Base-by-base conservation (phyloP, 2,329 filamentous ascomycete genomes). In the Aspergillus tamarii region DNA sequence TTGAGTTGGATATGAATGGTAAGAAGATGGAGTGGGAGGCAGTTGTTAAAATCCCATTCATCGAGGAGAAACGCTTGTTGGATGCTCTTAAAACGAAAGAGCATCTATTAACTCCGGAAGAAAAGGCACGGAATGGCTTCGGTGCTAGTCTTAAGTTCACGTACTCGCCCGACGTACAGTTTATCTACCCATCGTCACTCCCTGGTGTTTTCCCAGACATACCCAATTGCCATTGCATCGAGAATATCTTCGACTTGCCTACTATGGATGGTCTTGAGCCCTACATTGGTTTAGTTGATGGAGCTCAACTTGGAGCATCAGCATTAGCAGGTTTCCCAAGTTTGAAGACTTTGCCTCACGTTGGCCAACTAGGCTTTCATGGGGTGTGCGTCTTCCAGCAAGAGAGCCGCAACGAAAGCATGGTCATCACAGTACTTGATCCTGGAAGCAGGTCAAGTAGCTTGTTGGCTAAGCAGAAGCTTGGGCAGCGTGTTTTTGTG, bases 11-110 rank as follows among this genome's bases (percentile, higher is more conserved):
- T 76, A 98, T 99, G 95, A 98, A 99, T 72, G 96, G 95, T 64
- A 99, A 99, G 83, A 99, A 97, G 82, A 96, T 97, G 91, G 96
- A 99, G 67, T 99, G 95, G 95, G 95, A 99, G 76, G 95, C 95
- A 32, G 94, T 99, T 43, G 93, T 99, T 68, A 99, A 98, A 79
- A 99, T 99, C 73, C 95, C 95, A 0, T 99, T 99, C 79, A 99
- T 99, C 67, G 93, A 99, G 63, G 94, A 99, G 77, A 88, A 90
- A 72, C 88, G 95, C 30, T 83, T 99, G 2, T 84, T 99, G 61
- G 81, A 84, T 43, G 95, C 94, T 9, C 97, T 99, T 91, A 89
- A 85, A 19, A 89, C 93, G 8, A 93, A 90, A 76, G 94, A 98
- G 67, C 83, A 89, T 48, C 80, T 91, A 2, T 84, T 99, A n/a